Percentiles rank a stretch among this genome's conserved stretches.
phyloP scores from a whole-genome alignment of 176 grass and related monocot genomes.

The Zea luxurians region DNA sequence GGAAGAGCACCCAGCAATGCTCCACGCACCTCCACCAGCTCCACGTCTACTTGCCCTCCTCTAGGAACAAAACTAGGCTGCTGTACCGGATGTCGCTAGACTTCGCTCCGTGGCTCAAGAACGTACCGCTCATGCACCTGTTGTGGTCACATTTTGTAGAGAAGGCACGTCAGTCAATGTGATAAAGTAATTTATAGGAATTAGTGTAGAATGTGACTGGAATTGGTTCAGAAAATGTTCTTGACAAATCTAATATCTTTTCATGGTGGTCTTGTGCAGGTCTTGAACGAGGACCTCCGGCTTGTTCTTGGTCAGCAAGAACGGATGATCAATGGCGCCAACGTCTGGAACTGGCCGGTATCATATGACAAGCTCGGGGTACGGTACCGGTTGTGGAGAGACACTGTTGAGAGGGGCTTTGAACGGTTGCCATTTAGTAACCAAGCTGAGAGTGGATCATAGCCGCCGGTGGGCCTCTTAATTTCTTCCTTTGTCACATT shows the following conservation, averaged over 20 bases:
- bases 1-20: constrained; percentile 70
- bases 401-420: constrained; percentile 58
- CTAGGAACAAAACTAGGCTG: constrained; percentile 86
- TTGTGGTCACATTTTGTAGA: no score
- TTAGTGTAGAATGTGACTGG: neutral
- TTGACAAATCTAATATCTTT: neutral
- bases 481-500: constrained; percentile 28
- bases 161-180: no score
- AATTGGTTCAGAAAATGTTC: neutral
- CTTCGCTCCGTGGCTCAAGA: constrained; percentile 91
- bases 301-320: no score
- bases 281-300: constrained; percentile 83
- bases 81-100: constrained; percentile 87
- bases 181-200: no score
- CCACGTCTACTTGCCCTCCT: constrained; percentile 84
- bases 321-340: no score
- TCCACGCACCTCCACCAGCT: constrained; percentile 87
- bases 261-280: constrained; percentile 42
- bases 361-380: constrained; percentile 92
- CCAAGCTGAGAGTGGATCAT: constrained; percentile 50
- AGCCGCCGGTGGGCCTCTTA: constrained; percentile 10
- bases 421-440: constrained; percentile 20
- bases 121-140: constrained; percentile 65
- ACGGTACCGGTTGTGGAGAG: constrained; percentile 77
- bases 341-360: constrained; percentile 69